Evolutionary conservation across 2,329 filamentous ascomycete species (phyloP).

Genomic region (Cordyceps sp.): DNA sequence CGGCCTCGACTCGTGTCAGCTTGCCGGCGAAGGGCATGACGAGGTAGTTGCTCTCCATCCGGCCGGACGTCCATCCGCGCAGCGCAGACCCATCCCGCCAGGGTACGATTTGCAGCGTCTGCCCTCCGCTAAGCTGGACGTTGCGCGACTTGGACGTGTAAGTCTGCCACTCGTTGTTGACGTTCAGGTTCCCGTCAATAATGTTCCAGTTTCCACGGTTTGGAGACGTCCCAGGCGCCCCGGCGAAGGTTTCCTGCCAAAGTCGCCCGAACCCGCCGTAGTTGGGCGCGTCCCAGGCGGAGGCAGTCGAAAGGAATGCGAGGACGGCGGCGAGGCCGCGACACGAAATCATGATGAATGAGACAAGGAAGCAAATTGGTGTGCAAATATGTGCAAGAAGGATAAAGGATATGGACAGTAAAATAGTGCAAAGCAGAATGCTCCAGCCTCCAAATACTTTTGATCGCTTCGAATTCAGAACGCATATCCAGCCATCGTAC

Average conservation of each 20-base stretch:
- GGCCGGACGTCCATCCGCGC: slow-evolving; percentile 34
- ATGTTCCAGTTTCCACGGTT: slow-evolving; percentile 23
- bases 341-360: slow-evolving; percentile 8
- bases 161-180: slow-evolving; percentile 34
- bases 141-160: slow-evolving; percentile 30
- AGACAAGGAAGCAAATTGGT: background rate
- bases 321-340: slow-evolving; percentile 10
- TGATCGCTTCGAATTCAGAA: too few relatives aligned
- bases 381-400: background rate
- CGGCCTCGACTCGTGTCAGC: slow-evolving; percentile 27
- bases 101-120: slow-evolving; percentile 34
- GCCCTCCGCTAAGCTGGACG: slow-evolving; percentile 31
- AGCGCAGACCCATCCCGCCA: slow-evolving; percentile 17
- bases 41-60: slow-evolving; percentile 31
- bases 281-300: slow-evolving; percentile 19
- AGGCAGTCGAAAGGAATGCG: slow-evolving; percentile 13
- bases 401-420: background rate
- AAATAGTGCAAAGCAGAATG: background rate
- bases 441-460: too few relatives aligned
- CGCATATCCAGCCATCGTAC: too few relatives aligned
- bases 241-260: slow-evolving; percentile 28
- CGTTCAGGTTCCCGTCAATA: slow-evolving; percentile 20
- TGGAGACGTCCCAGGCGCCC: slow-evolving; percentile 16
- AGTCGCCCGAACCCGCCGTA: slow-evolving; percentile 21
- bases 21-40: slow-evolving; percentile 28